phyloP scores from a whole-genome alignment of 1,139 yeast genomes.

The Fermentozyma sake region DNA sequence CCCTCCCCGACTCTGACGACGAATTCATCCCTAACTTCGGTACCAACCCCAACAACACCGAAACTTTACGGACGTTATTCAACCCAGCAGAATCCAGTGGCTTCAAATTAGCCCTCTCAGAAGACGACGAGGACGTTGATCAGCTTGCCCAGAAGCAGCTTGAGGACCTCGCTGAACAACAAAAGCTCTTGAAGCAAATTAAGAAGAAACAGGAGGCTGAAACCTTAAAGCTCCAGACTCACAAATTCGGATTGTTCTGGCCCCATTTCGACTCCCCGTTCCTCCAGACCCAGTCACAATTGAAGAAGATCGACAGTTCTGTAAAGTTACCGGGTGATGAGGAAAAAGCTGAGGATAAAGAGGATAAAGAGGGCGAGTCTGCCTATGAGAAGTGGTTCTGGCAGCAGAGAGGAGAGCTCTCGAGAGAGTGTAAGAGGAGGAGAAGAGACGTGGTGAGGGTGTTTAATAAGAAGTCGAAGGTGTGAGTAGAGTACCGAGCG shows the following conservation, averaged over 20 bases:
- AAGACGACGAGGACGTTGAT: constrained; percentile 37
- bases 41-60: constrained; percentile 41
- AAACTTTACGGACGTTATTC: constrained; percentile 59
- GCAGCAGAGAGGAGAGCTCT: constrained; percentile 77
- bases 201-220: constrained; percentile 27
- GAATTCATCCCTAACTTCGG: constrained; percentile 55
- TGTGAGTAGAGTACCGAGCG: too few relatives aligned
- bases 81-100: constrained; percentile 36
- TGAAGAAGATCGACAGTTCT: constrained; percentile 49
- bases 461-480: constrained; percentile 43
- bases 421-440: constrained; percentile 69
- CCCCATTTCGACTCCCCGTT: constrained; percentile 82
- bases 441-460: constrained; percentile 69
- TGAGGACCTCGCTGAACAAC: constrained; percentile 18
- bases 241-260: constrained; percentile 64
- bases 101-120: constrained; percentile 31
- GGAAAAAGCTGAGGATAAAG: constrained; percentile 30
- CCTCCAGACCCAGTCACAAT: constrained; percentile 75
- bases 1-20: constrained; percentile 31
- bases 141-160: constrained; percentile 11
- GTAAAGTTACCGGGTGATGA: constrained; percentile 36
- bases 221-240: constrained; percentile 8
- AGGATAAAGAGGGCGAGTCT: too few relatives aligned
- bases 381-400: constrained; percentile 78
- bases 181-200: constrained; percentile 27